Conservation (phyloP, 129 eudicot genomes). For the Centella asiatica region DNA sequence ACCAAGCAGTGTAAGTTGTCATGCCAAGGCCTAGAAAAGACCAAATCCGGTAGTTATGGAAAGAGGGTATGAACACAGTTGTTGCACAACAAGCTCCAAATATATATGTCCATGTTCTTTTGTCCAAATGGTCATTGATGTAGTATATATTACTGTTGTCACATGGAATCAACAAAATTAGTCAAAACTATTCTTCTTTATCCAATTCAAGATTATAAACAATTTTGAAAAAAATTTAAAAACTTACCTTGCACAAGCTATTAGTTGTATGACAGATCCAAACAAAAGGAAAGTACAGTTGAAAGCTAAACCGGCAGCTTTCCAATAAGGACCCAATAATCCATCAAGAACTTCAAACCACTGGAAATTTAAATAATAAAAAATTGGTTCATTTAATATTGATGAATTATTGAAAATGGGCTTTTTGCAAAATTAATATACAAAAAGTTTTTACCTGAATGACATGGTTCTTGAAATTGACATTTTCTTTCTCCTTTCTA, state of each 20-base stretch:
- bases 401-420: background rate
- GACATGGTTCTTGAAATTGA: conserved; percentile 33
- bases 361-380: background rate
- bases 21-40: conserved; percentile 22
- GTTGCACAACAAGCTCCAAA: conserved; percentile 23
- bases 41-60: conserved; percentile 19
- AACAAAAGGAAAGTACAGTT: conserved; percentile 18
- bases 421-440: background rate
- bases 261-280: conserved; percentile 18
- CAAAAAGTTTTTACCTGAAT: conserved; percentile 18
- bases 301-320: conserved; percentile 12
- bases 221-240: background rate
- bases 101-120: conserved; percentile 17
- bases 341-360: conserved; percentile 23
- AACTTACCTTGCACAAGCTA: conserved; percentile 15
- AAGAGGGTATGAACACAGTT: conserved; percentile 18
- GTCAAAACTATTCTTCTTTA: background rate
- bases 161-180: background rate
- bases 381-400: background rate
- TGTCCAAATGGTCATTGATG: conserved; percentile 14
- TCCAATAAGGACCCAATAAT: conserved; percentile 14
- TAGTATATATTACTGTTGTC: conserved; percentile 15
- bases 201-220: background rate
- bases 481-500: conserved; percentile 32
- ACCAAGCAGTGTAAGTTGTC: conserved; percentile 22